Conservation (phyloP, 2,329 filamentous ascomycete species). For the Ilyonectria mors-panacis region DNA sequence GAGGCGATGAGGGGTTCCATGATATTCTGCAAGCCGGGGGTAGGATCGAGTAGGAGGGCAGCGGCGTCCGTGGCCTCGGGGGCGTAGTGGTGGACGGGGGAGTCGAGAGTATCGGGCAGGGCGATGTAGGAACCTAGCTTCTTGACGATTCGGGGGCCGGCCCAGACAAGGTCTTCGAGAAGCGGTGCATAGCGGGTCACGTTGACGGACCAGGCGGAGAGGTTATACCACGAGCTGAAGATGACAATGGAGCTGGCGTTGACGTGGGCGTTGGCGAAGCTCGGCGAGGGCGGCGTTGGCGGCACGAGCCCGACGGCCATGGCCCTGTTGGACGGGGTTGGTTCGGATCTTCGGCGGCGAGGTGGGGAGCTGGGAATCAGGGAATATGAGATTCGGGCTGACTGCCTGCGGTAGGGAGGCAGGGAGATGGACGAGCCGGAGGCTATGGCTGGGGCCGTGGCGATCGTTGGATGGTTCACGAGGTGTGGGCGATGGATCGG, state of each 20-base stretch:
- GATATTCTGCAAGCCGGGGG: conserved; percentile 48
- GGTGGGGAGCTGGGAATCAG: conserved; percentile 1
- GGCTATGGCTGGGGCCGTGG: background rate
- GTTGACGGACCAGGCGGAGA: conserved; percentile 72
- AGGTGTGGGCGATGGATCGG: conserved; percentile 28
- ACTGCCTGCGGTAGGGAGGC: background rate
- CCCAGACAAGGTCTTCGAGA: conserved; percentile 77
- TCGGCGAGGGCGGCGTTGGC: conserved; percentile 39
- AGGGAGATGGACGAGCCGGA: background rate
- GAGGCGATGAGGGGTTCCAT: conserved; percentile 46
- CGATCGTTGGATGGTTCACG: conserved; percentile 23
- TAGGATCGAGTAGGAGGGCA: conserved; percentile 41
- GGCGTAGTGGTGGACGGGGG: conserved; percentile 57
- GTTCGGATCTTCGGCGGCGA: conserved; percentile 6
- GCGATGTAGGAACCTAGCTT: conserved; percentile 76
- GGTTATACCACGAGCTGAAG: conserved; percentile 64
- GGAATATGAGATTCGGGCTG: conserved; percentile 6
- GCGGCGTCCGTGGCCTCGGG: conserved; percentile 40
- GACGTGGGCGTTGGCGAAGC: conserved; percentile 33
- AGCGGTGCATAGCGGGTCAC: conserved; percentile 74
- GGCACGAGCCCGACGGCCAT: conserved; percentile 45
- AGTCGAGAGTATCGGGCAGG: conserved; percentile 72
- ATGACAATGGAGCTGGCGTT: conserved; percentile 26
- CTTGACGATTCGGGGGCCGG: conserved; percentile 78
- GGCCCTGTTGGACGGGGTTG: conserved; percentile 29